These are phyloP conservation scores for Xenosphaeropsis pyriputrescens DNA, from an alignment of 2,329 filamentous ascomycete genomes.

Conservation along the genomic window DNA sequence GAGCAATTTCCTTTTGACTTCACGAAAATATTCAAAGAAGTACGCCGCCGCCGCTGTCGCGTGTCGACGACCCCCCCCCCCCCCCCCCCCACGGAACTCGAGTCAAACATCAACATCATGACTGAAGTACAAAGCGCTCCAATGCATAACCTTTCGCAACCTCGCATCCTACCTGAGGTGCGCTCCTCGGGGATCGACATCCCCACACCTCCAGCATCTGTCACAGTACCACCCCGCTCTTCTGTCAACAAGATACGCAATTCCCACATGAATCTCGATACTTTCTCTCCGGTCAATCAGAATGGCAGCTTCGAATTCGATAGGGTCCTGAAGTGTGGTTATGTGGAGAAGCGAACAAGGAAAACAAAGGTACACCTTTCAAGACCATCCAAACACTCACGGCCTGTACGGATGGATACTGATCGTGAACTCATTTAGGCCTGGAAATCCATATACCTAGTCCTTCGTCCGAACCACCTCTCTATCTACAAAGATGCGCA, in stretches of 20 bases:
- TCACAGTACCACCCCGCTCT: constrained; percentile 7
- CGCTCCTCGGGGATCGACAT: constrained; percentile 9
- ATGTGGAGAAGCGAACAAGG: constrained; percentile 74
- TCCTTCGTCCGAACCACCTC: constrained; percentile 77
- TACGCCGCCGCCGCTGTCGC: no score
- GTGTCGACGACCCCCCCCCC: no score
- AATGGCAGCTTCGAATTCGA: constrained; percentile 96
- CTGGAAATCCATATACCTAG: constrained; percentile 83
- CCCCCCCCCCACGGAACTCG: no score
- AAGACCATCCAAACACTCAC: constrained; percentile 2
- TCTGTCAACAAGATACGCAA: constrained; percentile 13
- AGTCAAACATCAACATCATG: constrained; percentile 4
- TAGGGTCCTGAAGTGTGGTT: constrained; percentile 78
- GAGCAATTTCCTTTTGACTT: no score
- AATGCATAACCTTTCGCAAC: constrained; percentile 8
- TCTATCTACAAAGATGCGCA: constrained; percentile 89
- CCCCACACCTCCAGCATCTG: constrained; percentile 6
- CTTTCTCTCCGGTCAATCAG: constrained; percentile 78
- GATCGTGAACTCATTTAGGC: constrained; percentile 31
- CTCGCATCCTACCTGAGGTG: constrained; percentile 11
- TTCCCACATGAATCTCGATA: constrained; percentile 38
- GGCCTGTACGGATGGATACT: constrained; percentile 6
- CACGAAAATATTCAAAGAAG: no score
- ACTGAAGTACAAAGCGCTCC: constrained; percentile 8
- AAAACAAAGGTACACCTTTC: constrained; percentile 65